These are phyloP conservation scores for Globisporangium megalacanthum DNA, from an alignment of 352 stramenopile species.

Conservation along the genomic window DNA sequence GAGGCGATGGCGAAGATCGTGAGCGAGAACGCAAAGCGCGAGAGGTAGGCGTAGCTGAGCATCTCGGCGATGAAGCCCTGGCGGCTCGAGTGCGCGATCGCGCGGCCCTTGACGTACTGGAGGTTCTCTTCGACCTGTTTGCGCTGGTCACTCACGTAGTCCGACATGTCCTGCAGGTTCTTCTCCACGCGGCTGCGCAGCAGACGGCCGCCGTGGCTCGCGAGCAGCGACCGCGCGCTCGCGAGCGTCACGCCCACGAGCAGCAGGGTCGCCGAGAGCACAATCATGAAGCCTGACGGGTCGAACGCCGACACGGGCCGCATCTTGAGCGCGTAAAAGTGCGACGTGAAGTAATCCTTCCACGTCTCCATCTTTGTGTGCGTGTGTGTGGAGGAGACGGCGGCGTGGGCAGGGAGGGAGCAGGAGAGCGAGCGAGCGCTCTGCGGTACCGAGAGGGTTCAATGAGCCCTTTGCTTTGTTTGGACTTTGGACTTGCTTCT, in stretches of 20 bases:
- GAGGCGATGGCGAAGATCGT: slow-evolving; percentile 74
- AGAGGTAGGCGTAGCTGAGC: slow-evolving; percentile 84
- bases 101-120: slow-evolving; percentile 36
- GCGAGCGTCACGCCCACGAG: slow-evolving; percentile 59
- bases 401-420: no score
- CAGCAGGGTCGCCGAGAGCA: slow-evolving; percentile 64
- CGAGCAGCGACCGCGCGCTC: slow-evolving; percentile 33
- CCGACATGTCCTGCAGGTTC: slow-evolving; percentile 72
- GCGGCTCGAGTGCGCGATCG: slow-evolving; percentile 44
- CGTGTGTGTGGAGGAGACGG: neutral
- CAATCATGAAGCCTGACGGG: slow-evolving; percentile 79
- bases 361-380: slow-evolving; percentile 54
- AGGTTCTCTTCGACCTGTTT: slow-evolving; percentile 59
- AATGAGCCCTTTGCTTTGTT: no score
- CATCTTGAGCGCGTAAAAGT: slow-evolving; percentile 82
- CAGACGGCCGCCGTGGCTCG: slow-evolving; percentile 25
- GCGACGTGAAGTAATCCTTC: slow-evolving; percentile 69
- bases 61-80: slow-evolving; percentile 86
- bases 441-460: no score
- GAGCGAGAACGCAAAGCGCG: slow-evolving; percentile 73
- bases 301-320: slow-evolving; percentile 80
- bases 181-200: slow-evolving; percentile 60
- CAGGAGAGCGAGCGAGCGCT: no score
- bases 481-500: no score
- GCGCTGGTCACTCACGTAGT: slow-evolving; percentile 49